Conservation (phyloP, 768 basidiomycete species). For the Pisolithus albus region DNA sequence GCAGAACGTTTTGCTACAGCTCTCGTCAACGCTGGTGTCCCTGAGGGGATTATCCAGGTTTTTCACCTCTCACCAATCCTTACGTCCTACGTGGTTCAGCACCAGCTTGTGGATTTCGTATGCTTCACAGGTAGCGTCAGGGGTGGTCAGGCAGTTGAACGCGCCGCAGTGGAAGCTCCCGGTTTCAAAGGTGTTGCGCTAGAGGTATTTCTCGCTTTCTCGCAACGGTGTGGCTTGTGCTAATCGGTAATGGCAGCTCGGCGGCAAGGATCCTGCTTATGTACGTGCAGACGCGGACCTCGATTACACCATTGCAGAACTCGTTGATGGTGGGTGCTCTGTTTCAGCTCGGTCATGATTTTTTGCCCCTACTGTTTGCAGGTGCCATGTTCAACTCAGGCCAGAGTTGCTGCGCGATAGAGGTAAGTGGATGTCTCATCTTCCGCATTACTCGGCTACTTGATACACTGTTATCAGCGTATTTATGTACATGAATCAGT, state of each 20-base stretch:
- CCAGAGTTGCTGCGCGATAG: conserved; percentile 92
- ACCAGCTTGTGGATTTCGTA: conserved; percentile 69
- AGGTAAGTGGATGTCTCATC: conserved; percentile 41
- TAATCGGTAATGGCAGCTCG: conserved; percentile 53
- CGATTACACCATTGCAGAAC: conserved; percentile 72
- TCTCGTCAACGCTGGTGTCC: conserved; percentile 71
- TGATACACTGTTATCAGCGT: conserved; percentile 40
- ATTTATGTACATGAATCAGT: conserved; percentile 89
- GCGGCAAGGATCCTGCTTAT: conserved; percentile 97
- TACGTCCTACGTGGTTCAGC: conserved; percentile 53
- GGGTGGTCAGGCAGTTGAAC: conserved; percentile 69
- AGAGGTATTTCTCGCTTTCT: conserved; percentile 45
- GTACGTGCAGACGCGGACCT: conserved; percentile 84
- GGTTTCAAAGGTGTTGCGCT: conserved; percentile 85
- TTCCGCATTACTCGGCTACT: not conserved
- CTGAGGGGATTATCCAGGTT: conserved; percentile 65
- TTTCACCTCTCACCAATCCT: conserved; percentile 64
- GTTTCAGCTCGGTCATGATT: not conserved
- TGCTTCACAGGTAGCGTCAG: conserved; percentile 86
- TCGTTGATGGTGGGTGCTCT: conserved; percentile 71
- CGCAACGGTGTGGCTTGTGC: not conserved
- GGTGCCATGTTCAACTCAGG: conserved; percentile 96
- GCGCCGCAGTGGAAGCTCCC: conserved; percentile 53
- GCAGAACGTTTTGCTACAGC: conserved; percentile 75
- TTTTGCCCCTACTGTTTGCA: conserved; percentile 21